A percentile compares a stretch with the other conserved stretches of the same genome.
Evolutionary conservation across 495 filamentous ascomycete species (phyloP).

Genomic region (Bathelium albidoporum): DNA sequence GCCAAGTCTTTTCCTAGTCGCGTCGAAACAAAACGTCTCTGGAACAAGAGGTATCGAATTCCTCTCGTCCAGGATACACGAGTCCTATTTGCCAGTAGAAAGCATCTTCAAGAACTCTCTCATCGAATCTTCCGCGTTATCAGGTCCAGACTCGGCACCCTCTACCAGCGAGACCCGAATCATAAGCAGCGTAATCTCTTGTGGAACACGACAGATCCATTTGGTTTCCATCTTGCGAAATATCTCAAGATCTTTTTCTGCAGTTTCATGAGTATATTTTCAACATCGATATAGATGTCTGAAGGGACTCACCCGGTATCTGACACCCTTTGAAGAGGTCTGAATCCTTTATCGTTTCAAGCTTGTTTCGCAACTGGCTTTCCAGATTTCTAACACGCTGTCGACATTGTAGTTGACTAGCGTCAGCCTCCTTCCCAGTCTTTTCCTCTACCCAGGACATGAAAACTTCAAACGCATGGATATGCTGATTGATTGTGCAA

Average conservation of each 20-base stretch:
- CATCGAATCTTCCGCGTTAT: background rate
- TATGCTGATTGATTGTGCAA: background rate
- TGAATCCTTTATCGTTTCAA: background rate
- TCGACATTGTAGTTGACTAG: background rate
- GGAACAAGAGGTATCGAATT: background rate
- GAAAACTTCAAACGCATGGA: background rate
- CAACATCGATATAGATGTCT: background rate
- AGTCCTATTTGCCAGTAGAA: background rate
- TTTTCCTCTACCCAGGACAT: background rate
- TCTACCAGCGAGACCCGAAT: background rate
- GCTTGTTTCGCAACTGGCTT: background rate
- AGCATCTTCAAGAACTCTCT: background rate
- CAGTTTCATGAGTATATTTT: background rate
- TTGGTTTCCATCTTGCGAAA: background rate
- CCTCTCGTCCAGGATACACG: background rate
- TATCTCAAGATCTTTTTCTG: background rate
- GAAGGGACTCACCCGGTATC: background rate
- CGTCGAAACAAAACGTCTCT: background rate
- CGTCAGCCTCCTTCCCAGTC: background rate
- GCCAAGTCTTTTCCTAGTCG: background rate
- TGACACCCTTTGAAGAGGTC: background rate
- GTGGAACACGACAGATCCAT: background rate
- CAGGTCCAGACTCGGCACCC: background rate
- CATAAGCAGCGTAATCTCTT: background rate
- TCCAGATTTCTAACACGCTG: background rate